Percentiles rank a stretch among this genome's conserved stretches.
Evolutionary conservation across 495 filamentous ascomycete species (phyloP).

Genomic region (Penicillium daleae): DNA sequence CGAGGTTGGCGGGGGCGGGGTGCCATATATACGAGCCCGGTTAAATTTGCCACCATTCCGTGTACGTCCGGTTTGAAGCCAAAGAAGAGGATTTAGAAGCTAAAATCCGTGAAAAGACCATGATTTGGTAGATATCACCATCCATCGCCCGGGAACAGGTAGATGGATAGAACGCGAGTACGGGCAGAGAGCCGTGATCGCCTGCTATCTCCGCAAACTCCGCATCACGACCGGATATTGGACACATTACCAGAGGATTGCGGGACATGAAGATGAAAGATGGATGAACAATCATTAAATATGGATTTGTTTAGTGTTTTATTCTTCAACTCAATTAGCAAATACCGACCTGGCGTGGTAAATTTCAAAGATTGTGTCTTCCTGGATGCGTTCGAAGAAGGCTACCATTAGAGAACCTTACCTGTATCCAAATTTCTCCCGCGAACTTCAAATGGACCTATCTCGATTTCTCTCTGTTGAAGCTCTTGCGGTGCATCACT

Average conservation of each 20-base stretch:
- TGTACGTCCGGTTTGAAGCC: not conserved
- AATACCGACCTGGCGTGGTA: too few relatives aligned
- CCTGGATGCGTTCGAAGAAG: too few relatives aligned
- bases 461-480: too few relatives aligned
- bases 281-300: not conserved
- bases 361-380: too few relatives aligned
- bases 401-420: too few relatives aligned
- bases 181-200: not conserved
- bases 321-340: too few relatives aligned
- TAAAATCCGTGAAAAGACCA: not conserved
- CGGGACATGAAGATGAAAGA: not conserved
- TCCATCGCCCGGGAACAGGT: not conserved
- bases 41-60: not conserved
- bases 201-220: constrained; percentile 1
- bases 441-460: too few relatives aligned
- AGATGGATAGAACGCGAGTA: not conserved
- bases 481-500: too few relatives aligned
- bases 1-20: not conserved
- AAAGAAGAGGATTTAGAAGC: not conserved
- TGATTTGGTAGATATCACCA: not conserved
- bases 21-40: not conserved
- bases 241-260: not conserved
- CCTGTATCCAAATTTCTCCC: too few relatives aligned
- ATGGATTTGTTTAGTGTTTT: not conserved
- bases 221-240: not conserved